A percentile compares a stretch with the other conserved stretches of the same genome.
Evolutionary conservation across 2,329 filamentous ascomycete genomes (phyloP).

Genomic region (Falciphora oryzae): DNA sequence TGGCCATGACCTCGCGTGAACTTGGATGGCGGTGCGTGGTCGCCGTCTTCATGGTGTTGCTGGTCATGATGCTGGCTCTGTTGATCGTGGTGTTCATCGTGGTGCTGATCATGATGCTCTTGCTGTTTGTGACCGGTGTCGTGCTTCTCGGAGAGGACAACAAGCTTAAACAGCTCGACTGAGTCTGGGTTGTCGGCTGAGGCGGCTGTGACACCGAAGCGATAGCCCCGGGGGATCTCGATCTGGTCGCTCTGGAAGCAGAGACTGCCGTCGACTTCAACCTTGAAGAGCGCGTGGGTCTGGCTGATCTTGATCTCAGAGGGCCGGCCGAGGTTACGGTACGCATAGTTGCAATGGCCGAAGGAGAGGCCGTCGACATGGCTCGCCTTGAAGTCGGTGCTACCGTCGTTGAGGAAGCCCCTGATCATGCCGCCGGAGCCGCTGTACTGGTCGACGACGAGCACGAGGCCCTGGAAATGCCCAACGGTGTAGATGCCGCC

Average conservation of each 20-base stretch:
- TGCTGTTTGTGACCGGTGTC: slow-evolving; percentile 21
- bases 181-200: slow-evolving; percentile 90
- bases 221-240: slow-evolving; percentile 71
- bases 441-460: slow-evolving; percentile 81
- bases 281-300: slow-evolving; percentile 59
- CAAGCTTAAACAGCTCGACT: slow-evolving; percentile 86
- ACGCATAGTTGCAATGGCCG: slow-evolving; percentile 84
- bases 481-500: slow-evolving; percentile 79
- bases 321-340: slow-evolving; percentile 84
- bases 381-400: slow-evolving; percentile 69
- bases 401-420: slow-evolving; percentile 91
- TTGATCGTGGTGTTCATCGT: slow-evolving; percentile 27
- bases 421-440: slow-evolving; percentile 74
- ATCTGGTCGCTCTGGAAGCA: slow-evolving; percentile 86
- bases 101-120: slow-evolving; percentile 24
- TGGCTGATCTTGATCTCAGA: slow-evolving; percentile 72
- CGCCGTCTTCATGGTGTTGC: slow-evolving; percentile 13
- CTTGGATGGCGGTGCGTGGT: slow-evolving; percentile 12
- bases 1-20: slow-evolving; percentile 15
- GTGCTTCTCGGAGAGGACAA: slow-evolving; percentile 55
- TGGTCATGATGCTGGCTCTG: slow-evolving; percentile 16
- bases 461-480: slow-evolving; percentile 82
- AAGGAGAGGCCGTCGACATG: slow-evolving; percentile 84
- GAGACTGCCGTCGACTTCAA: slow-evolving; percentile 69
- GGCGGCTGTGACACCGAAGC: slow-evolving; percentile 80